Evolutionary conservation across 169 alveolate genomes (phyloP), one percentile per base, ranked within the genome.

Genomic region (Plasmodium relictum): DNA sequence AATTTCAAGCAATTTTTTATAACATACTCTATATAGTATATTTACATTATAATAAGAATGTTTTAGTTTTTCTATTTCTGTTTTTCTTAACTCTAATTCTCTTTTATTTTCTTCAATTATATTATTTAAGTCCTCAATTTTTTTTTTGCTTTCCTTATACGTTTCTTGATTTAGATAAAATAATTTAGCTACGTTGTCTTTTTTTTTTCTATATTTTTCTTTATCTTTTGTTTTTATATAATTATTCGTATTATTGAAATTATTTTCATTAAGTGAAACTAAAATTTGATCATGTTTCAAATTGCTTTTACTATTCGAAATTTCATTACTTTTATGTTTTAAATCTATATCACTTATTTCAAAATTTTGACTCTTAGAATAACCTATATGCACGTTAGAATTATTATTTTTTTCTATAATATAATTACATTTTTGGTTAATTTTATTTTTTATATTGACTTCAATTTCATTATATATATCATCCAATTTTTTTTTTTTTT

Each of bases 11-110:
- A 65, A 12, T 78, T 45, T 78, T 58, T 26, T 78, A 56, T 48
- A 65, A 39, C 74, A 78, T 22, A 73, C 69, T 78, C 69, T 68
- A 22, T 83, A 83, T 0, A 83, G 48, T 31, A 83, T 69, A 26
- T 70, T 83, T 6, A 52, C 54, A 31, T 83, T 83, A 24, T 69
- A 37, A 69, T 83, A 54, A 6, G 73, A 52, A 42, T 68, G 85
- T 5, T 83, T 83, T 42, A 83, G 45, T n/a, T 83, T 83, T 52
- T 69, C 73, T 41, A 83, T 70, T 45, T 83, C 86, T 16, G 6
- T 22, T 1, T 0, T 61, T 68, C 69, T 83, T 56, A 24, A 45
- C 4, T n/a, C 68, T 83, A 83, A 3, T 54, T 69, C 86, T 31
- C 6, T 66, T 69, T 83, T 83, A 58, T 44, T 54, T 48, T 83